These are phyloP conservation scores for Colletotrichum sp. DNA, from an alignment of 2,329 filamentous ascomycete genomes.

Conservation along the genomic window DNA sequence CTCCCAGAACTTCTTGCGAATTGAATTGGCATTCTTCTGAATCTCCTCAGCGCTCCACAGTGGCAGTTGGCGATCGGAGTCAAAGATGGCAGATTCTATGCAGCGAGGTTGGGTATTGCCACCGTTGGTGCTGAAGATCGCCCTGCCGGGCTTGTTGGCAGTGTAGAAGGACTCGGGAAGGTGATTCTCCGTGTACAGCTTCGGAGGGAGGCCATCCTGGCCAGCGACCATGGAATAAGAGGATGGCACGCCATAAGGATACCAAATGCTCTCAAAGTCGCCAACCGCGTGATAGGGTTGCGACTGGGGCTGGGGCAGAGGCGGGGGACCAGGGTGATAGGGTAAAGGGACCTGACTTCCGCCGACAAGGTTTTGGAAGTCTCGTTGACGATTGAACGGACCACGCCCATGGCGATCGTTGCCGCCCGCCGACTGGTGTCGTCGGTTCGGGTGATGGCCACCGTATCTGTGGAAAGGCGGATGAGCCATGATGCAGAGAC, in stretches of 20 bases:
- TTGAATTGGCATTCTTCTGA: constrained; percentile 41
- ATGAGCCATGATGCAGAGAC: not conserved
- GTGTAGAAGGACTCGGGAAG: constrained; percentile 43
- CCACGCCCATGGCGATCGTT: not conserved
- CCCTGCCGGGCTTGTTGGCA: constrained; percentile 31
- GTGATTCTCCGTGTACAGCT: constrained; percentile 39
- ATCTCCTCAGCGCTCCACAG: constrained; percentile 47
- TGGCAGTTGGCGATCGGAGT: constrained; percentile 31
- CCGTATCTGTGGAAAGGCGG: not conserved
- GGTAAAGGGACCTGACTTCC: not conserved
- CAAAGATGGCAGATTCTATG: constrained; percentile 27
- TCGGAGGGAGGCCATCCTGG: constrained; percentile 24
- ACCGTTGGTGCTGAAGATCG: constrained; percentile 44
- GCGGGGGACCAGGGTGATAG: not conserved
- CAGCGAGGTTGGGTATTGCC: constrained; percentile 33
- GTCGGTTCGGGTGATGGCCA: not conserved
- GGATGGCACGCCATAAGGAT: constrained; percentile 39
- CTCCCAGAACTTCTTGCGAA: constrained; percentile 40
- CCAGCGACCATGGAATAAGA: constrained; percentile 37
- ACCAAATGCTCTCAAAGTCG: constrained; percentile 24
- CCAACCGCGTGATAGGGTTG: not conserved
- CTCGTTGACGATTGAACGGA: not conserved
- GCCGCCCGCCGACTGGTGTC: not conserved
- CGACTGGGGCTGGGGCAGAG: not conserved
- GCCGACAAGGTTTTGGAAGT: not conserved